Evolutionary conservation across 2,329 filamentous ascomycete species (phyloP), one percentile per base, ranked within the genome.

Genomic region (Tolypocladium tundrense): DNA sequence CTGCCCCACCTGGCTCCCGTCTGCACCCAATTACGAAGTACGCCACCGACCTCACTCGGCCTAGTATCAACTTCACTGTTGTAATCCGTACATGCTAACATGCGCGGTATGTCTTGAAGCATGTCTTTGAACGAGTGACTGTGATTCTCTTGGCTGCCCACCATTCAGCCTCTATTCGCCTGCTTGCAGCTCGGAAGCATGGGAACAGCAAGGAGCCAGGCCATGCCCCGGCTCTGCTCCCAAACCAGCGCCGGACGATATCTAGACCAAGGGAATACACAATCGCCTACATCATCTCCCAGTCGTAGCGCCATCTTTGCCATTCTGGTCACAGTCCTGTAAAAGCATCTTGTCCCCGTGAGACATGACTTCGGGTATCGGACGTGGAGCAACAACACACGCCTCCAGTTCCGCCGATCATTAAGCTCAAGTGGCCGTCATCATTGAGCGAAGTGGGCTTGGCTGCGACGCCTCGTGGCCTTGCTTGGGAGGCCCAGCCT

Each of bases 401-500:
- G 71, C 69, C 68, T 69, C 61, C 62, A 63, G 63, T 65, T 65
- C 61, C 64, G 59, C 62, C 63, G 60, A 64, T 72, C 63, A 63
- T 68, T 60, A 65, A 70, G 70, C 78, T 81, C 77, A 84, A 80
- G 76, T 76, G 73, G 78, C 77, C 79, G 77, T 84, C 83, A 81
- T 85, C 75, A 85, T 79, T 76, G 80, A 81, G 76, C 83, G 84
- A 77, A 87, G 83, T 76, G 84, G 84, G 77, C 84, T 87, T 66
- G 83, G 84, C 71, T 79, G 81, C 69, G 77, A 78, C 72, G 80
- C 80, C 74, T 80, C 76, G 68, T 79, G 72, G 65, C 66, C 70
- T 65, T 69, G 62, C 68, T 73, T 68, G 69, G 72, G 65, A 73
- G 73, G 70, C 73, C 72, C 67, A 75, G 75, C 67, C 68, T 75